phyloP scores from a whole-genome alignment of 164 flowering plant genomes.

The Tinospora cordifolia region DNA sequence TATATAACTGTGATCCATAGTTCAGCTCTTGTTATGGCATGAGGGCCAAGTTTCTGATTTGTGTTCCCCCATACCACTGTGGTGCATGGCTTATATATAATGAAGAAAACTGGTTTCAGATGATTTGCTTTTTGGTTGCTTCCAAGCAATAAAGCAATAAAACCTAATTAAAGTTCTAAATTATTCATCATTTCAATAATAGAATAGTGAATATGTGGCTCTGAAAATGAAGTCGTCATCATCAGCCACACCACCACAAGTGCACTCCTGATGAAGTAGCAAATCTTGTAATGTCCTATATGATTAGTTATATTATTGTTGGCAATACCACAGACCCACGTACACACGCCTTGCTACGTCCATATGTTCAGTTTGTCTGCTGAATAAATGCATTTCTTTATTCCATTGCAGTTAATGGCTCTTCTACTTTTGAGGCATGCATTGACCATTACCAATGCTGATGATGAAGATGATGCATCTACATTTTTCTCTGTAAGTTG shows the following conservation, averaged over 20 bases:
- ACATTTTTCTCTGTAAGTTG: slow-evolving; percentile 70
- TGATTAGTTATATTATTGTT: not conserved
- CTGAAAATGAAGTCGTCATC: not conserved
- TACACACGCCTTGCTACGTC: too few relatives aligned
- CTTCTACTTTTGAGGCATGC: slow-evolving; percentile 81
- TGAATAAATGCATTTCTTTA: not conserved
- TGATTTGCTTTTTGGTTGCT: not conserved
- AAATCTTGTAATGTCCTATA: not conserved
- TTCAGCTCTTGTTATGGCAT: not conserved
- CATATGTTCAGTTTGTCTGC: not conserved
- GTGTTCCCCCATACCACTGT: not conserved
- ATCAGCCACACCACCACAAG: not conserved
- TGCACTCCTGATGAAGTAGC: not conserved
- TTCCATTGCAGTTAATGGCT: slow-evolving; percentile 61
- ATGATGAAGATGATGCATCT: slow-evolving; percentile 63
- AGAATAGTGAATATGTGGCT: not conserved
- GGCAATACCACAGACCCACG: not conserved
- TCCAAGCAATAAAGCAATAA: not conserved
- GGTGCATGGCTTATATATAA: not conserved
- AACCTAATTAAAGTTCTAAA: not conserved
- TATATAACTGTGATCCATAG: not conserved
- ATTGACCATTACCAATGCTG: slow-evolving; percentile 43
- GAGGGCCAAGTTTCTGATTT: not conserved
- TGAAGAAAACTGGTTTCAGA: not conserved
- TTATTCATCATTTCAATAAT: too few relatives aligned